Evolutionary conservation across 441 rosid species (phyloP).

Genomic region (Biscutella laevigata): DNA sequence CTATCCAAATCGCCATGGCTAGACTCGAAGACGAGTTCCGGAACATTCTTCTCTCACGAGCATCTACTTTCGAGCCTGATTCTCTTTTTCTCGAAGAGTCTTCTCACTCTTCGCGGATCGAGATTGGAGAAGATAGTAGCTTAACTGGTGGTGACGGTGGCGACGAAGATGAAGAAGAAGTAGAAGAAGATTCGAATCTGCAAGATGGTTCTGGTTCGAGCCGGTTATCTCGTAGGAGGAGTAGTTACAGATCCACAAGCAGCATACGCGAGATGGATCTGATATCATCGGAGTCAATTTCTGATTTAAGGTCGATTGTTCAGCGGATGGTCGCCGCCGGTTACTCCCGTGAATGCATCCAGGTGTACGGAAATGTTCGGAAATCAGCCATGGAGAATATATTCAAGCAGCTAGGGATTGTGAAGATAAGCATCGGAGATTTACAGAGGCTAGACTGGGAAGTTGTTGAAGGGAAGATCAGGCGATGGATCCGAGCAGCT

Average conservation of each 20-base stretch:
- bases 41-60: slow-evolving; percentile 48
- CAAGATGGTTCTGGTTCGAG: slow-evolving; percentile 16
- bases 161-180: no score
- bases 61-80: slow-evolving; percentile 44
- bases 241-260: slow-evolving; percentile 56
- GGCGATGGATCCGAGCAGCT: slow-evolving; percentile 59
- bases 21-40: slow-evolving; percentile 89
- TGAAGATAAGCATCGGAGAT: slow-evolving; percentile 53
- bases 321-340: slow-evolving; percentile 46
- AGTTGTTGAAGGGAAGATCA: slow-evolving; percentile 40
- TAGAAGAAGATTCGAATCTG: slow-evolving; percentile 5
- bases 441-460: slow-evolving; percentile 56
- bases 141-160: neutral
- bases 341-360: slow-evolving; percentile 47
- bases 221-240: slow-evolving; percentile 25
- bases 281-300: slow-evolving; percentile 42
- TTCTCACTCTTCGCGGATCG: slow-evolving; percentile 20
- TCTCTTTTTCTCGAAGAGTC: slow-evolving; percentile 28
- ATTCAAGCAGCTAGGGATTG: slow-evolving; percentile 41
- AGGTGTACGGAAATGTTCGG: slow-evolving; percentile 49
- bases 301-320: slow-evolving; percentile 40
- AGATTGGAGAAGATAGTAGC: slow-evolving; percentile 26
- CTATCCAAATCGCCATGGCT: slow-evolving; percentile 92
- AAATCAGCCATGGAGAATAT: slow-evolving; percentile 43
- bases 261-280: slow-evolving; percentile 71